Evolutionary conservation across 108 stramenopile species (phyloP).

Genomic region (Cyclotella atomus): DNA sequence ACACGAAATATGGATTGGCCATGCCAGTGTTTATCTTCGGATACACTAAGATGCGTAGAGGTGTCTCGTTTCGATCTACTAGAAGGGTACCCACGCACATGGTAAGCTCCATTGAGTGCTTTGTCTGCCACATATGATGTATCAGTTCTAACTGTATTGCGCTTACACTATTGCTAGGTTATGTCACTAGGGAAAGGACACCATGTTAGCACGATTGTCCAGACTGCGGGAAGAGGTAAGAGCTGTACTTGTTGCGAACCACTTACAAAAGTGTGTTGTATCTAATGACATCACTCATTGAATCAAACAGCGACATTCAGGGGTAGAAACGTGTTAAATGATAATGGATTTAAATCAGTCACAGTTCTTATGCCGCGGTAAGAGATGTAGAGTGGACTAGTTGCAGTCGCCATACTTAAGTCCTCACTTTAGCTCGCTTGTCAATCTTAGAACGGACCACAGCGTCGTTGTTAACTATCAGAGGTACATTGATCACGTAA

Average conservation of each 20-base stretch:
- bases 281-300: not conserved
- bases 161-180: no score
- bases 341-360: conserved; percentile 31
- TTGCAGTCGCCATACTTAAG: no score
- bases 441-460: conserved; percentile 1
- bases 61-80: conserved; percentile 36
- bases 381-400: not conserved
- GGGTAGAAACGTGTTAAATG: conserved; percentile 27
- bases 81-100: conserved; percentile 40
- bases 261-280: not conserved
- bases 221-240: conserved; percentile 37
- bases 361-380: conserved; percentile 18
- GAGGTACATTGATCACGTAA: conserved; percentile 26
- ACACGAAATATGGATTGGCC: conserved; percentile 25
- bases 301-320: conserved; percentile 36
- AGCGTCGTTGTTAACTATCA: conserved; percentile 10
- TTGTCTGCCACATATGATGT: no score
- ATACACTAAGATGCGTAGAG: conserved; percentile 42
- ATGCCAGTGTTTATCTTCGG: conserved; percentile 49
- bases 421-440: not conserved
- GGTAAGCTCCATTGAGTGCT: no score
- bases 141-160: no score
- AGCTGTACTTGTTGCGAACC: not conserved
- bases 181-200: conserved; percentile 36
- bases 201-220: conserved; percentile 23